Evolutionary conservation across 2,329 filamentous ascomycete species (phyloP).

Genomic region (Fusarium sp.): DNA sequence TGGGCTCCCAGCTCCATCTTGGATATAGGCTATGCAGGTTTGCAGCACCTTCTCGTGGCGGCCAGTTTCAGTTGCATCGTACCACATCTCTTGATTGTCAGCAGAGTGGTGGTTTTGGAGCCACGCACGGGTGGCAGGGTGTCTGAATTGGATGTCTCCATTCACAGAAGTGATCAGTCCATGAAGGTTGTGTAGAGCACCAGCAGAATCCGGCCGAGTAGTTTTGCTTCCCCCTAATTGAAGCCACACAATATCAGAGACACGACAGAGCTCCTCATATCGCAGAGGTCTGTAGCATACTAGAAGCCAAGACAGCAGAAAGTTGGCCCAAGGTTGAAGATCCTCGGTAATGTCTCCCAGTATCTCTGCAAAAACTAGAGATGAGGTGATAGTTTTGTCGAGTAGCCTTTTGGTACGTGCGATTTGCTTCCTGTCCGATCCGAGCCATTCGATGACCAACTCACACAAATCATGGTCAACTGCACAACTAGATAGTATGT

Average conservation of each 20-base stretch:
- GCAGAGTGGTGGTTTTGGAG: background rate
- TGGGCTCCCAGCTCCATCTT: background rate
- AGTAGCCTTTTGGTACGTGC: background rate
- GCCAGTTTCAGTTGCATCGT: background rate
- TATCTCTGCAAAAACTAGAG: background rate
- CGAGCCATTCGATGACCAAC: background rate
- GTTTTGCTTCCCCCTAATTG: background rate
- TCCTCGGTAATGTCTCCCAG: background rate
- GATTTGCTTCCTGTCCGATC: background rate
- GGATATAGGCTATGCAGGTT: background rate
- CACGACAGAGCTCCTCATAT: background rate
- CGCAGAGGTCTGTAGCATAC: background rate
- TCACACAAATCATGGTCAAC: background rate
- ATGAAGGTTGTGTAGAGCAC: background rate
- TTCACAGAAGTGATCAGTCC: background rate
- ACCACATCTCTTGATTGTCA: background rate
- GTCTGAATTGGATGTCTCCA: constrained; percentile 4
- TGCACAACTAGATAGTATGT: background rate
- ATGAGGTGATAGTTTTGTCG: background rate
- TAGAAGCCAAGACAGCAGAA: background rate
- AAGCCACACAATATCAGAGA: background rate
- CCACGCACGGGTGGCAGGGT: background rate
- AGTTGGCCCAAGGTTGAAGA: background rate
- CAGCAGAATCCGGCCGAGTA: background rate
- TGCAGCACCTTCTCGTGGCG: background rate